Evolutionary conservation across 1,284 basidiomycete species (phyloP), one percentile per base, ranked within the genome.

Genomic region (Ustilago lituana): DNA sequence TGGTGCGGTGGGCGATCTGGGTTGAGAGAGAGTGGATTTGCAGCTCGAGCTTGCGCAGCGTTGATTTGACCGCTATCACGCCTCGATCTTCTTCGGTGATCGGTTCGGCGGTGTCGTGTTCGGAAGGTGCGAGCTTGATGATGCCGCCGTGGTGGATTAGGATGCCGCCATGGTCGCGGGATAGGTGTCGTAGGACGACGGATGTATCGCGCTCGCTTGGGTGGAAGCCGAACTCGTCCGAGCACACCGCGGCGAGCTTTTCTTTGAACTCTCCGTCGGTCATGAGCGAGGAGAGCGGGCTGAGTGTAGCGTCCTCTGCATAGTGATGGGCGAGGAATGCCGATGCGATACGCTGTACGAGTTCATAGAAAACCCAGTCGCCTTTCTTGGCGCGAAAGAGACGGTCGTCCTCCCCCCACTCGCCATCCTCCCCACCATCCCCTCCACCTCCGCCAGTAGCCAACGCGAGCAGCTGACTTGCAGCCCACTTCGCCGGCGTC

Each of bases 121-220:
- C 36, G 2, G 37, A 43, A 0, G 33, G 17, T 0, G 64, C 43
- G 5, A 80, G 32, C 39, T 79, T 80, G 58, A 78, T 29, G 10
- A 78, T 32, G 6, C 92, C 91, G 52, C 89, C 87, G 58, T 87
- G 85, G 49, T 90, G 87, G 10, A 87, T 83, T 0, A 90, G 84
- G 4, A 94, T 67, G 0, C 86, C 85, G 5, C 84, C 84, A 72
- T 85, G 86, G 78, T 98, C 94, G 43, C 94, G 86, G 73, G 89
- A 87, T 33, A 98, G 83, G 81, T 89, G 92, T 81, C 85, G 90
- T 24, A 95, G 57, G 27, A 96, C 78, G 2, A 94, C 86, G 52
- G 86, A 87, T 11, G 87, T 80, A 79, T 98, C 92, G 17, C 79
- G 74, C 53, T 89, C 87, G 14, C 89, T 86, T 78, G 82, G 14